Percentiles rank a stretch among this genome's conserved stretches.
These are phyloP conservation scores for Lepraria neglecta DNA, from an alignment of 495 filamentous ascomycete genomes.

Conservation along the genomic window DNA sequence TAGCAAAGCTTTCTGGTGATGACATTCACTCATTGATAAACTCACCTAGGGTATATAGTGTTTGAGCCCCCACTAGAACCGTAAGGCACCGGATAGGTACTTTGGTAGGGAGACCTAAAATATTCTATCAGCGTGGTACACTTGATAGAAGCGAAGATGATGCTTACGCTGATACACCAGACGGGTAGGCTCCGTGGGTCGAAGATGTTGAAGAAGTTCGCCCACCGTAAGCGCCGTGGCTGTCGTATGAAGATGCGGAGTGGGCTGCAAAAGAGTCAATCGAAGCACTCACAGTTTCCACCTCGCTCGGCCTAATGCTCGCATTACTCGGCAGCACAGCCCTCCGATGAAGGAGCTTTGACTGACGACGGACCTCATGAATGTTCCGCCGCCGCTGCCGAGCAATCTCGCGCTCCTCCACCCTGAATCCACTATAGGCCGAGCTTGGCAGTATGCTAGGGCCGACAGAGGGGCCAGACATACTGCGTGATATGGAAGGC, in stretches of 20 bases:
- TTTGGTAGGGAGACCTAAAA: slow-evolving; percentile 19
- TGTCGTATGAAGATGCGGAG: slow-evolving; percentile 24
- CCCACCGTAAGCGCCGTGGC: slow-evolving; percentile 17
- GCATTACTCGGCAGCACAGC: slow-evolving; percentile 25
- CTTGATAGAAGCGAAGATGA: neutral
- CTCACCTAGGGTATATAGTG: slow-evolving; percentile 22
- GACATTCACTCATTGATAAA: neutral
- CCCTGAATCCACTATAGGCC: slow-evolving; percentile 26
- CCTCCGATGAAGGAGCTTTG: slow-evolving; percentile 24
- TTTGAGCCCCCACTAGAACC: slow-evolving; percentile 14
- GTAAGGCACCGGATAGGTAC: slow-evolving; percentile 18
- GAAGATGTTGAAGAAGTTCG: slow-evolving; percentile 24
- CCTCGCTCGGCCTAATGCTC: slow-evolving; percentile 25
- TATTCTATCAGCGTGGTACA: neutral
- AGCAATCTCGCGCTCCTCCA: slow-evolving; percentile 27
- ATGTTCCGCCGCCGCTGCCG: slow-evolving; percentile 29
- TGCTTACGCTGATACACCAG: slow-evolving; percentile 17
- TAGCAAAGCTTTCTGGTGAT: slow-evolving; percentile 3
- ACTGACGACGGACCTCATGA: slow-evolving; percentile 26
- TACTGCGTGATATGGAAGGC: slow-evolving; percentile 29
- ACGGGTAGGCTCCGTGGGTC: slow-evolving; percentile 12
- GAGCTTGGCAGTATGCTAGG: slow-evolving; percentile 32
- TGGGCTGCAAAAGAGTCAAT: slow-evolving; percentile 31
- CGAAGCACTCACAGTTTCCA: slow-evolving; percentile 22
- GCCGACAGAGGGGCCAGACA: slow-evolving; percentile 28